Base-by-base conservation (phyloP, 192 early-diverging fungal genomes). In the Linnemannia zychae region DNA sequence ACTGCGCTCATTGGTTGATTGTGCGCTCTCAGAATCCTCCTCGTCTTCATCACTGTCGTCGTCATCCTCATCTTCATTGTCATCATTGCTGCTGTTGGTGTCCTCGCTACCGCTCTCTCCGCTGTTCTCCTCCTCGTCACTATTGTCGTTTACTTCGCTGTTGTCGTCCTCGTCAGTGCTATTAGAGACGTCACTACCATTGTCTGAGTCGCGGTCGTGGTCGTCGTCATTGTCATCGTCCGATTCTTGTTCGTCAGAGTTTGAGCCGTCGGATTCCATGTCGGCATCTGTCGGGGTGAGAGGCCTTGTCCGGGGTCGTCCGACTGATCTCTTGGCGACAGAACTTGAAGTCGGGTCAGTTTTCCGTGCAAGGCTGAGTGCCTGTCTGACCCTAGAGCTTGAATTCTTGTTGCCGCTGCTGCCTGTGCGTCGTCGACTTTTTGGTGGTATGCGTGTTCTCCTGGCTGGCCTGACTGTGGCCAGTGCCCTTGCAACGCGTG, bases 241-340 rank as follows among this genome's bases (percentile, higher is more conserved):
- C 15, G 57, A 63, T 63, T 63, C 22, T 31, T 12, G 57, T n/a
- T 63, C 57, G 57, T 63, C 57, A n/a, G 57, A 63, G 12, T 63
- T 63, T 63, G 57, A 63, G 57, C 3, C 28, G 28, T 63, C 57
- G 13, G 57, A 63, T 31, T 16, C 57, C 57, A 63, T 63, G 57
- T 63, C 57, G 57, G 31, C 57, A 28, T 63, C 57, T n/a, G 57
- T 63, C 31, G 57, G 57, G 57, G 57, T 63, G 24, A 63, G 57
- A 13, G 57, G 57, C 28, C 57, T 63, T 63, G 57, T 63, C 11
- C 57, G 57, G 12, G 57, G 57, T 31, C 57, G 57, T 31, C 57
- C 57, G 57, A 63, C 57, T 31, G 57, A 63, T 63, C 57, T 63
- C 57, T 63, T 63, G 28, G 28, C 57, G 2, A 16, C 2, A 4